Evolutionary conservation across 306 rosid species (phyloP).

Genomic region (Quercus aquifolioides): DNA sequence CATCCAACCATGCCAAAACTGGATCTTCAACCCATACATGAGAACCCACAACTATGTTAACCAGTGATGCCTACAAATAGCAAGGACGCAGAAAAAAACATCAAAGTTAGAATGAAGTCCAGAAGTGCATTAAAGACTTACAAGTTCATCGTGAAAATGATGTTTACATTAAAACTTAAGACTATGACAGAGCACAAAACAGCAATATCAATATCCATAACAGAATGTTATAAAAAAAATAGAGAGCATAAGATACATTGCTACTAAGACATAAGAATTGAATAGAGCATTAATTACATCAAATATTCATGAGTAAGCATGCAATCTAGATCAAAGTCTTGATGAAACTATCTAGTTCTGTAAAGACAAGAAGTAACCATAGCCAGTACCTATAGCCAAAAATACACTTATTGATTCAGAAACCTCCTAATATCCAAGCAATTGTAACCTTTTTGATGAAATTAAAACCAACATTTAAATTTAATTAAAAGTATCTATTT

Average conservation of each 20-base stretch:
- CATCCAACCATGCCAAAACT: slow-evolving; percentile 80
- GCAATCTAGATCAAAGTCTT: not conserved
- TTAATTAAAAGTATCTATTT: not conserved
- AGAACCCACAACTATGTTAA: slow-evolving; percentile 90
- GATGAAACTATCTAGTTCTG: not conserved
- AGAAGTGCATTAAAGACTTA: too few species aligned
- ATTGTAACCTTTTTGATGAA: not conserved
- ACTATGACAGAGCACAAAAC: not conserved
- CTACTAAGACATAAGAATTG: not conserved
- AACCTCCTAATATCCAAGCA: not conserved
- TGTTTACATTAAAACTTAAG: not conserved
- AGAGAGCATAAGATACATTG: not conserved
- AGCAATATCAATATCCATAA: not conserved
- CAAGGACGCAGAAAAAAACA: too few species aligned
- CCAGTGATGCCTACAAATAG: slow-evolving; percentile 78
- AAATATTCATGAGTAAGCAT: not conserved
- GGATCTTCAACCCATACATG: slow-evolving; percentile 99
- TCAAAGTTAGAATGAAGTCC: too few species aligned
- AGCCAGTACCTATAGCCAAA: not conserved
- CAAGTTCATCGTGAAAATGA: too few species aligned
- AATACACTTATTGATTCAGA: not conserved
- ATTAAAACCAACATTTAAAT: not conserved
- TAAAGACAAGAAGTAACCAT: not conserved
- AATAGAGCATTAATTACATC: not conserved
- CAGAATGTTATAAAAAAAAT: not conserved